These are phyloP conservation scores for Monosporascus sp. DNA, from an alignment of 2,329 filamentous ascomycete species.

Conservation along the genomic window DNA sequence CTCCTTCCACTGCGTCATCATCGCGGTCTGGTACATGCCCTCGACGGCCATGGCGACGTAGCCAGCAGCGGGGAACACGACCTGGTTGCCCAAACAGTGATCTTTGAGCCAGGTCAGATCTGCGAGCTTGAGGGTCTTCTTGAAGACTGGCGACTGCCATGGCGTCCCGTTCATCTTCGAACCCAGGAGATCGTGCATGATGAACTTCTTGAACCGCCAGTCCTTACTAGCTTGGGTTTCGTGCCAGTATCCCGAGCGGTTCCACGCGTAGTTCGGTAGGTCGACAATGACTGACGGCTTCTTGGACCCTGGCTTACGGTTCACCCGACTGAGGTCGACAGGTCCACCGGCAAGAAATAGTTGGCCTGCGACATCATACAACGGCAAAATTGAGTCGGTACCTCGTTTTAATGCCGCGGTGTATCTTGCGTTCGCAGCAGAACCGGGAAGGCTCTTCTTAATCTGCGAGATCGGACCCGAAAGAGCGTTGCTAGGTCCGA, in stretches of 20 bases:
- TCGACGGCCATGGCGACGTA: conserved; percentile 29
- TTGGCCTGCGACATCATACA: conserved; percentile 16
- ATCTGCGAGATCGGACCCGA: conserved; percentile 20
- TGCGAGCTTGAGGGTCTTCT: conserved; percentile 4
- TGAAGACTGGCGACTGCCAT: conserved; percentile 11
- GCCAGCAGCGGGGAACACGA: conserved; percentile 36
- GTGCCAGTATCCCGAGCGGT: conserved; percentile 18
- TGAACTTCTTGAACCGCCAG: conserved; percentile 11
- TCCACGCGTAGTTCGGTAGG: conserved; percentile 22
- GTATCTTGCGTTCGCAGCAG: background rate
- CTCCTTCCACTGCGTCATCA: no score
- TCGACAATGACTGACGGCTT: conserved; percentile 10
- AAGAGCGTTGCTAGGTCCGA: conserved; percentile 16
- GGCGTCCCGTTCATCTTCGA: conserved; percentile 10
- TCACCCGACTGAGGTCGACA: conserved; percentile 14
- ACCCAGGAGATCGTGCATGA: conserved; percentile 16
- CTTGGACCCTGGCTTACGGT: conserved; percentile 5
- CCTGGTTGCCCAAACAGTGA: conserved; percentile 38
- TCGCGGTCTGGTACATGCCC: conserved; percentile 20
- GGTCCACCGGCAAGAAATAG: conserved; percentile 11
- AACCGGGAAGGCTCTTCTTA: conserved; percentile 1
- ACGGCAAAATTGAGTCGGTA: background rate
- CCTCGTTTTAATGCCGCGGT: conserved; percentile 12
- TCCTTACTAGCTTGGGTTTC: conserved; percentile 16
- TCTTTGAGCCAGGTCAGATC: conserved; percentile 37